These are phyloP conservation scores for Phaeolepiota aurea DNA, from an alignment of 768 basidiomycete genomes.

Conservation along the genomic window DNA sequence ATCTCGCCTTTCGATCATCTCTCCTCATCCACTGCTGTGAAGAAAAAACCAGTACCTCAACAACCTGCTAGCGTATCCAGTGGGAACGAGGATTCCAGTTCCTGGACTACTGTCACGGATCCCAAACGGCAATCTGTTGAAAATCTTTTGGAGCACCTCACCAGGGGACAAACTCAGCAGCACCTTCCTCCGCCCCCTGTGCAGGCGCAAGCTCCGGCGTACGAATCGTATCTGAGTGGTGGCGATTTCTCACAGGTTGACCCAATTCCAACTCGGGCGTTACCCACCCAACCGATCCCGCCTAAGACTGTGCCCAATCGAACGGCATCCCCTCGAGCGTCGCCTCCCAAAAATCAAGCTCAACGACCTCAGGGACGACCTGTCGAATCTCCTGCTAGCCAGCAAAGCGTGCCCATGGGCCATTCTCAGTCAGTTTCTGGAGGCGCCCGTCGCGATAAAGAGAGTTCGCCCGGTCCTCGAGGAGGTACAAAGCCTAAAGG, in stretches of 20 bases:
- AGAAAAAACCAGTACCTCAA: constrained; percentile 64
- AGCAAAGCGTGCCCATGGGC: constrained; percentile 21
- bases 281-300: constrained; percentile 57
- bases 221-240: constrained; percentile 35
- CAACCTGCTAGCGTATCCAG: constrained; percentile 31
- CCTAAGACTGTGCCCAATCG: constrained; percentile 43
- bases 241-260: constrained; percentile 39
- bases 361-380: constrained; percentile 43
- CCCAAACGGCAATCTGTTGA: constrained; percentile 81
- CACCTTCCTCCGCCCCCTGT: constrained; percentile 22
- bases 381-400: constrained; percentile 42
- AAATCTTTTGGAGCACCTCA: constrained; percentile 69
- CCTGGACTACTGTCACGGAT: constrained; percentile 46
- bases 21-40: constrained; percentile 39
- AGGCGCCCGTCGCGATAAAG: constrained; percentile 51
- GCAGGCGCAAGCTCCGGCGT: constrained; percentile 29
- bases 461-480: constrained; percentile 60
- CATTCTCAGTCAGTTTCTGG: constrained; percentile 12
- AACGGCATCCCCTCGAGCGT: constrained; percentile 49
- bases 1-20: constrained; percentile 81
- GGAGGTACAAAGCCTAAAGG: constrained; percentile 29
- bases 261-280: constrained; percentile 27
- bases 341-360: constrained; percentile 54
- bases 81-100: constrained; percentile 45
- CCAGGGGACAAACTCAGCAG: constrained; percentile 35